Base-by-base conservation (phyloP, 768 basidiomycete species). In the Tephrocybe sp. region DNA sequence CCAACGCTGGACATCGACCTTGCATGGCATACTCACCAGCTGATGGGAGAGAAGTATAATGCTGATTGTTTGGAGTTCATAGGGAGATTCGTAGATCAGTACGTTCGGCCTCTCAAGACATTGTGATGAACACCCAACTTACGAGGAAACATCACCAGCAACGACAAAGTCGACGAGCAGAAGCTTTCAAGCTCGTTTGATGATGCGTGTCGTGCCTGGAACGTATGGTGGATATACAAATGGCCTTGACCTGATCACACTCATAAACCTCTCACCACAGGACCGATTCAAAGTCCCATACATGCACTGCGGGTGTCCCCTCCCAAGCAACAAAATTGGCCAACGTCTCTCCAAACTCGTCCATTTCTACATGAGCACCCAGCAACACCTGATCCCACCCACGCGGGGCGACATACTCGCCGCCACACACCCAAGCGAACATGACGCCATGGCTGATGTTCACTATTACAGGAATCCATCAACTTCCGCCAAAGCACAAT, bases 1-100 rank as follows among this genome's bases (percentile, higher is more conserved):
- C 82, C 84, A 11, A 86, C 84, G n/a, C 62, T 88, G 15, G 85
- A 88, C 54, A 86, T 89, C 33, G 87, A 88, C 54, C 68, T 90
- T 18, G 80, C 77, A 3, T 88, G 86, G 86, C 88, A 90, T 55
- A 85, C 84, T 0, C 85, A 89, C 50, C 86, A 87, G 54, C 72
- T 88, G 5, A 69, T 76, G 61, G 71, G 72, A 0, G 52, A 49
- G 1, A 66, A 70, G 33, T 88, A 88, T 58, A 56, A 61, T 3
- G 38, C 53, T 0, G 77, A 84, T 51, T 77, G 78, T 39, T 62
- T 64, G 51, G 64, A 45, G 15, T 36, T n/a, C 73, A 52, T 81
- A 2, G 72, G 75, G 0, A 71, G 73, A n/a, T 75, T 12, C 15
- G 15, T 36, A 12, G 34, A 36, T n/a, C 34, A 36, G 34, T 36